Conservation (phyloP, 768 basidiomycete genomes). For the Termitomyces sp. region DNA sequence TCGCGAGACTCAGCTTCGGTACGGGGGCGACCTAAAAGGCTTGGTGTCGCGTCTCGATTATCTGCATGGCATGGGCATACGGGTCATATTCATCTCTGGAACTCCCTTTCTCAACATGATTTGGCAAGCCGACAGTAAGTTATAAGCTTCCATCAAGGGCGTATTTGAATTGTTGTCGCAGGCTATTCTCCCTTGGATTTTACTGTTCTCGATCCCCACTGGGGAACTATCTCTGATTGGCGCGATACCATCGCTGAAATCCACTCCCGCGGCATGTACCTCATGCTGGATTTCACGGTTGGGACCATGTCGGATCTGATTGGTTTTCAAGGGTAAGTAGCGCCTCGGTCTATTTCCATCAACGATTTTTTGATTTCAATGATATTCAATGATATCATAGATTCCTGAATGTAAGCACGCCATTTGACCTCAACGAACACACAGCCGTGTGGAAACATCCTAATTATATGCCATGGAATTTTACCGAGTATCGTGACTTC, state of each 20-base stretch:
- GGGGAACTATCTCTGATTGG: conserved; percentile 85
- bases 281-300: conserved; percentile 92
- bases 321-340: conserved; percentile 72
- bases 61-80: conserved; percentile 82
- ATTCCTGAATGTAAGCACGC: conserved; percentile 72
- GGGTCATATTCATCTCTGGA: conserved; percentile 85
- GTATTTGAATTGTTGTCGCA: conserved; percentile 19
- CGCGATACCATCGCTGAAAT: conserved; percentile 64
- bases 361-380: background rate
- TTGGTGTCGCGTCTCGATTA: conserved; percentile 76
- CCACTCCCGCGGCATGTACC: conserved; percentile 81
- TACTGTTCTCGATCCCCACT: conserved; percentile 86
- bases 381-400: conserved; percentile 38
- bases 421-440: conserved; percentile 76
- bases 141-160: background rate
- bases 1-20: conserved; percentile 84
- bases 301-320: conserved; percentile 89
- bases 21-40: conserved; percentile 85
- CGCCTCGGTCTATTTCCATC: background rate
- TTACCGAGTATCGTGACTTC: conserved; percentile 82
- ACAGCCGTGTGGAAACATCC: conserved; percentile 70
- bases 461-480: conserved; percentile 77
- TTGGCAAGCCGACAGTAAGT: conserved; percentile 95
- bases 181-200: conserved; percentile 95
- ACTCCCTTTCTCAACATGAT: conserved; percentile 93